Evolutionary conservation across 768 basidiomycete genomes (phyloP), one percentile per base, ranked within the genome.

Genomic region (Tephrocybe sp.): DNA sequence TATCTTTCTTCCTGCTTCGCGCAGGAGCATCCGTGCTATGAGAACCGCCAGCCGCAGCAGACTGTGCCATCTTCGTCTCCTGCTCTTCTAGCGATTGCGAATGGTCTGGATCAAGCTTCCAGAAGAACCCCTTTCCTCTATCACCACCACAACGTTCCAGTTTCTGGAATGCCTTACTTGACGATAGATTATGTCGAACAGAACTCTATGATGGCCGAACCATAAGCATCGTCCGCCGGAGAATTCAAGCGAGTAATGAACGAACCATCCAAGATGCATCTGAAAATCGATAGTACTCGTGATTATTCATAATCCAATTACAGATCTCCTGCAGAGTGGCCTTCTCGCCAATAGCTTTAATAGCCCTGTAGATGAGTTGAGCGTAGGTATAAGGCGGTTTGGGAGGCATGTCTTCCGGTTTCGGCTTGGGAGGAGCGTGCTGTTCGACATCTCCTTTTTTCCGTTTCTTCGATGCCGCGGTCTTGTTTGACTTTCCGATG

Each of bases 181-280:
- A 91, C 1, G 94, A 95, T n/a, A 99, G 71, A 65, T 94, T 95
- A 63, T 98, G 94, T 18, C 94, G 88, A 40, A 98, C 88, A 25
- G 96, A 96, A 60, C 90, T 93, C 91, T 93, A 28, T 15, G 8
- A 12, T 12, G 23, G 2, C 7, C 11, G 36, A 18, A 7, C 2
- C 25, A 34, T 47, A 7, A 46, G 45, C 14, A 30, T 18, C 14
- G 17, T 40, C 1, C 17, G 8, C 32, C 15, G n/a, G n/a, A 17
- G 45, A 40, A 28, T 49, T 44, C 9, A 48, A 46, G 55, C 23
- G 54, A 24, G 42, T 23, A 3, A 14, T 58, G 45, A 42, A 73
- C 83, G 62, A 56, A 93, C 93, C 88, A 92, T 93, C 94, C 95
- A 98, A 38, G 91, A 88, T 37, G 86, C 85, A 64, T 90, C 87